Percentiles rank a stretch among this genome's conserved stretches.
These are phyloP conservation scores for Candida sanyaensis DNA, from an alignment of 1,139 yeast genomes.

Conservation along the genomic window DNA sequence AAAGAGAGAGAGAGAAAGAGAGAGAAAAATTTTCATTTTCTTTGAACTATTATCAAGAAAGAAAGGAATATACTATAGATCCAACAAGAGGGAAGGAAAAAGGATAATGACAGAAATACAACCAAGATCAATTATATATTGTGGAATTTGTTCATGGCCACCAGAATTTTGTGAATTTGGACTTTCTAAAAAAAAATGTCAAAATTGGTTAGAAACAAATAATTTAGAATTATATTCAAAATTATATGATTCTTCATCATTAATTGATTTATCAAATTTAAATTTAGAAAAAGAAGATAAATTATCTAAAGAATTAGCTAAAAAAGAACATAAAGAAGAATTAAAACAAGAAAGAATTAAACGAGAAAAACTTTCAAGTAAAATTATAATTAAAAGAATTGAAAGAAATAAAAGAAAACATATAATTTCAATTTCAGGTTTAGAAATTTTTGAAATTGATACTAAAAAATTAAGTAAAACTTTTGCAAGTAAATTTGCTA, in stretches of 20 bases:
- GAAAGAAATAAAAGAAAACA: slow-evolving; percentile 91
- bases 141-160: slow-evolving; percentile 85
- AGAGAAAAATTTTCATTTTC: slow-evolving; percentile 1
- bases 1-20: not conserved
- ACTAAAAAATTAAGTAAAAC: slow-evolving; percentile 85
- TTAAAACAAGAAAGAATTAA: slow-evolving; percentile 84
- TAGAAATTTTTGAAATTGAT: slow-evolving; percentile 87
- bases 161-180: slow-evolving; percentile 97
- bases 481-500: slow-evolving; percentile 92
- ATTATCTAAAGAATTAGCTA: slow-evolving; percentile 77
- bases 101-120: slow-evolving; percentile 33
- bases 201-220: slow-evolving; percentile 70
- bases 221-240: slow-evolving; percentile 57
- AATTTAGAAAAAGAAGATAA: slow-evolving; percentile 80
- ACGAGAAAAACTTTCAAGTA: slow-evolving; percentile 74
- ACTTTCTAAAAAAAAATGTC: slow-evolving; percentile 77
- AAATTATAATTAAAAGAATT: slow-evolving; percentile 80
- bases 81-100: too few species aligned
- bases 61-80: too few species aligned
- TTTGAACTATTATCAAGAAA: not conserved
- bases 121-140: slow-evolving; percentile 60
- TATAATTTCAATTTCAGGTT: slow-evolving; percentile 82
- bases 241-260: slow-evolving; percentile 50
- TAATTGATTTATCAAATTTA: slow-evolving; percentile 53
- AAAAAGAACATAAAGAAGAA: slow-evolving; percentile 87